Base-by-base conservation (phyloP, 495 filamentous ascomycete species). In the Chaetomidium leptoderma region DNA sequence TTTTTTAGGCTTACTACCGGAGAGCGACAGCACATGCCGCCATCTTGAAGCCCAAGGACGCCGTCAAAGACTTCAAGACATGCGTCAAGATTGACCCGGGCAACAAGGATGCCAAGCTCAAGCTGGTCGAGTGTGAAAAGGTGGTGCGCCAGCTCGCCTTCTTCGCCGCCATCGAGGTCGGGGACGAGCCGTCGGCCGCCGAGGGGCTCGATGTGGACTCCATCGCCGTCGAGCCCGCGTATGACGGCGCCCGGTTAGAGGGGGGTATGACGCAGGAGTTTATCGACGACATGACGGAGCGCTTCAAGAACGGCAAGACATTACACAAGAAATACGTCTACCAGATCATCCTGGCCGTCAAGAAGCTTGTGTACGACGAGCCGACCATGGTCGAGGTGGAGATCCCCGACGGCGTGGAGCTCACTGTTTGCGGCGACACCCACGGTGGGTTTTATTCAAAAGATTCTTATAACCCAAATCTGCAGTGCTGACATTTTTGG, bases 391-490 rank as follows among this genome's bases (percentile, higher is more conserved):
- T 96, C 24, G 93, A 99, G 78, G 82, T 92, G 72, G 87, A 87
- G 26, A 84, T 99, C 47, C 80, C 83, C 13, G 72, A 87, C 39
- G 91, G 83, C 51, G 83, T 86, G 40, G 81, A 84, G 64, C 75
- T 99, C 67, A 99, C 93, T 2, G 91, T 99, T 35, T 99, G 93
- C 68, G 93, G 93, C 70, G 93, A 99, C 70, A 99, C 93, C 6
- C 93, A 99, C 74, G 93, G 91, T 86, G 67, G 60, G 80, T 74
- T 39, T 32, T 30, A n/a, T n/a, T n/a, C n/a, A n/a, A n/a, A n/a
- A n/a, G n/a, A n/a, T n/a, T n/a, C n/a, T n/a, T n/a, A n/a, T n/a
- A n/a, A n/a, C n/a, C n/a, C n/a, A n/a, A n/a, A n/a, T n/a, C n/a
- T n/a, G n/a, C n/a, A 35, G 21, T 48, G 43, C 48, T 72, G 45